Conservation (phyloP, 257 asterid genomes). For the Solanum tarijense region DNA sequence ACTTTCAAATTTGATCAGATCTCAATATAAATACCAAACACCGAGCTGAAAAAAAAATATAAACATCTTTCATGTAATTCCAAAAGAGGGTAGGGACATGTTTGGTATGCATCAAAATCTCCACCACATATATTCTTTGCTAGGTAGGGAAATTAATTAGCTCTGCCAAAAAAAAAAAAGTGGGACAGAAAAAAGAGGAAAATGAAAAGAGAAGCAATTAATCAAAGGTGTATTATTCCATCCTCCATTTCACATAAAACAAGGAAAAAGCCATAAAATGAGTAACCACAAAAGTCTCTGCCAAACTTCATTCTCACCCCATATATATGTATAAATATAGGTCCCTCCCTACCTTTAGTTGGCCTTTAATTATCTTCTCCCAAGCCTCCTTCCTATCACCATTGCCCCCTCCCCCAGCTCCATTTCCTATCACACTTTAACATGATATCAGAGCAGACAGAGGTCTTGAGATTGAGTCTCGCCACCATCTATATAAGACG, state of each 20-base stretch:
- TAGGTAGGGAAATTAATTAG: slow-evolving; percentile 7
- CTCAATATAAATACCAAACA: no score
- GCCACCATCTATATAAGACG: not conserved
- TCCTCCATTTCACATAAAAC: slow-evolving; percentile 5
- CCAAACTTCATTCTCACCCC: slow-evolving; percentile 34
- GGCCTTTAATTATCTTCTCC: slow-evolving; percentile 25
- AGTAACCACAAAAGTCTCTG: slow-evolving; percentile 17
- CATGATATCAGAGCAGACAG: no score
- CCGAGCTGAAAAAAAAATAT: not conserved
- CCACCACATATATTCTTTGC: slow-evolving; percentile 4
- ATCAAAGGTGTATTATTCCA: slow-evolving; percentile 9
- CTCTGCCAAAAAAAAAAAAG: not conserved
- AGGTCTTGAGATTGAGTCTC: no score
- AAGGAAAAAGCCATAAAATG: not conserved
- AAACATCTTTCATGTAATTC: not conserved
- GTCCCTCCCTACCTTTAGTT: slow-evolving; percentile 38
- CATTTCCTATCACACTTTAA: no score
- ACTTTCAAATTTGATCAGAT: no score
- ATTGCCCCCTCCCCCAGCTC: not conserved
- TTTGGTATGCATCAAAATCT: slow-evolving; percentile 1
- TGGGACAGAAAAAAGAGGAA: not conserved
- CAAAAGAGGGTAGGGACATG: slow-evolving; percentile 8
- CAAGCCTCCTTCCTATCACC: not conserved
- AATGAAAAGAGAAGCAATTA: not conserved
- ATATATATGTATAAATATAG: not conserved